Percentiles rank a stretch among this genome's conserved stretches.
Conservation (phyloP, 441 rosid species). For the Melastoma candidum region DNA sequence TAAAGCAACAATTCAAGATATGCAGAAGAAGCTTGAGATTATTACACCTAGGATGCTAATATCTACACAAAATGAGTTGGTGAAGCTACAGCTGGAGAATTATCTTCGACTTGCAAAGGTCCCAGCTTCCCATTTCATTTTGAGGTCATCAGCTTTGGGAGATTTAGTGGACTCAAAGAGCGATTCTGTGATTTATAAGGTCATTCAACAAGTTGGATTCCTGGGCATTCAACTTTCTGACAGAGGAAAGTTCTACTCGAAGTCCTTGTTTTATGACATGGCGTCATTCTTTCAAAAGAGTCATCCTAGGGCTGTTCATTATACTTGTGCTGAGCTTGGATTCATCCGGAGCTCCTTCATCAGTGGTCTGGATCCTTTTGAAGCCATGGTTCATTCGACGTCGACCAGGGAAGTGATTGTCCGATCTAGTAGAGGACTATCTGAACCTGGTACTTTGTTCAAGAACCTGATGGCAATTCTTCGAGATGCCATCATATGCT, state of each 20-base stretch:
- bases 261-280: slow-evolving; percentile 69
- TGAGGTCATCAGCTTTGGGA: slow-evolving; percentile 53
- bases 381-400: slow-evolving; percentile 81
- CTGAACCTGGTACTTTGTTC: slow-evolving; percentile 93
- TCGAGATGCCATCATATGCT: slow-evolving; percentile 77
- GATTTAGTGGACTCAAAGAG: slow-evolving; percentile 66
- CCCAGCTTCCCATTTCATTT: slow-evolving; percentile 44
- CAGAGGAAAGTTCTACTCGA: slow-evolving; percentile 70
- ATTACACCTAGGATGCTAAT: slow-evolving; percentile 51
- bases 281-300: slow-evolving; percentile 48
- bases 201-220: slow-evolving; percentile 71
- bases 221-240: slow-evolving; percentile 75
- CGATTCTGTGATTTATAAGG: slow-evolving; percentile 56
- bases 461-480: slow-evolving; percentile 97
- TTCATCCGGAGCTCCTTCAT: slow-evolving; percentile 63
- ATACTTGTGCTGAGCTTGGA: slow-evolving; percentile 74
- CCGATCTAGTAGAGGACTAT: slow-evolving; percentile 83
- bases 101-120: slow-evolving; percentile 43
- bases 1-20: slow-evolving; percentile 21
- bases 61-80: slow-evolving; percentile 45
- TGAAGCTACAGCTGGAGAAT: slow-evolving; percentile 67
- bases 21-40: slow-evolving; percentile 24
- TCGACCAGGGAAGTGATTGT: slow-evolving; percentile 77
- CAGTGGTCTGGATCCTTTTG: slow-evolving; percentile 86
- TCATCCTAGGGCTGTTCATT: slow-evolving; percentile 38